Percentiles rank a stretch among this genome's conserved stretches.
Evolutionary conservation across 2,329 filamentous ascomycete genomes (phyloP).

Genomic region (Paraphaeosphaeria minitans): DNA sequence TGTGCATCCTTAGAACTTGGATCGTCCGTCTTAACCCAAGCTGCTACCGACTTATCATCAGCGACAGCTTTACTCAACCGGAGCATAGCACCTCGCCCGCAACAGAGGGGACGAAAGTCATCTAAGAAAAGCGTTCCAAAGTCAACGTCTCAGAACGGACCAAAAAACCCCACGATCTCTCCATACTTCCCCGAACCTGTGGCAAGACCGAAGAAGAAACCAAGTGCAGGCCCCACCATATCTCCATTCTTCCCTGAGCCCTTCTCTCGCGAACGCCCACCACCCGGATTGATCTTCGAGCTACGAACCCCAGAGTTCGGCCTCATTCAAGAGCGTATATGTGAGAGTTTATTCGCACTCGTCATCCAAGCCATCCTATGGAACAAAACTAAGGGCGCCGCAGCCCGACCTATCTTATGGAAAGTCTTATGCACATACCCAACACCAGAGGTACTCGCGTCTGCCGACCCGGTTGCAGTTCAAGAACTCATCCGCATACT

Average conservation of each 20-base stretch:
- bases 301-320: constrained; percentile 62
- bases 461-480: constrained; percentile 25
- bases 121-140: neutral
- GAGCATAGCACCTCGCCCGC: neutral
- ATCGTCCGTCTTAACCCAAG: neutral
- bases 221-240: constrained; percentile 1
- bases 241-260: constrained; percentile 19
- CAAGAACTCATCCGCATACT: constrained; percentile 29
- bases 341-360: constrained; percentile 76
- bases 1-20: constrained; percentile 6
- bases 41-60: constrained; percentile 6
- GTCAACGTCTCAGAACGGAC: neutral
- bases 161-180: constrained; percentile 2
- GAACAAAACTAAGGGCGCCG: constrained; percentile 75
- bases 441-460: constrained; percentile 65
- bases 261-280: constrained; percentile 21
- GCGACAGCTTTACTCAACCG: neutral
- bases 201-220: neutral
- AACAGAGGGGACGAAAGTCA: neutral
- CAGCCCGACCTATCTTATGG: constrained; percentile 78
- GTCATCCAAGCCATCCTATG: constrained; percentile 84
- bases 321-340: constrained; percentile 81
- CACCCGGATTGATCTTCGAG: constrained; percentile 26
- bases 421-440: constrained; percentile 71
- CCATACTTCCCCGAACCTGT: constrained; percentile 3